phyloP scores from a whole-genome alignment of 2,329 filamentous ascomycete genomes.

The Pseudophaeomoniella oleicola region DNA sequence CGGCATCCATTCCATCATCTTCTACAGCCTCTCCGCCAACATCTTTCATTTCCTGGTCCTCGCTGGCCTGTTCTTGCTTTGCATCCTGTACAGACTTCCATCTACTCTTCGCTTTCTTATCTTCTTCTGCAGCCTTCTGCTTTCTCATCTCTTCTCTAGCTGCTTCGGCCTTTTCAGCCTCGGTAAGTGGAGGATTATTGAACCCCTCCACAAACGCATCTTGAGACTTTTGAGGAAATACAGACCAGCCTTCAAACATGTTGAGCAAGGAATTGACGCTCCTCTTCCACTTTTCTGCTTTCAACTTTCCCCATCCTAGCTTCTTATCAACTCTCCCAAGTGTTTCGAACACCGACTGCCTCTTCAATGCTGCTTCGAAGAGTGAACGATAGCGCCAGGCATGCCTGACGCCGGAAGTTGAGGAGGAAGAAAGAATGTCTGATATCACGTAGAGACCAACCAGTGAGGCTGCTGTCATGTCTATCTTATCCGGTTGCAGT shows the following conservation, averaged over 20 bases:
- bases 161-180: slow-evolving; percentile 27
- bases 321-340: slow-evolving; percentile 61
- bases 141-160: slow-evolving; percentile 18
- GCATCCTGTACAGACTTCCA: slow-evolving; percentile 28
- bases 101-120: slow-evolving; percentile 25
- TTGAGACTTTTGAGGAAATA: slow-evolving; percentile 60
- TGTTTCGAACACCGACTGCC: slow-evolving; percentile 56
- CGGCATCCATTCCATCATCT: slow-evolving; percentile 26
- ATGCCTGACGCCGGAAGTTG: slow-evolving; percentile 62
- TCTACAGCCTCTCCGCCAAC: slow-evolving; percentile 17
- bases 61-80: slow-evolving; percentile 10
- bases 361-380: slow-evolving; percentile 58
- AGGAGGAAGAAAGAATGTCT: slow-evolving; percentile 67
- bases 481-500: slow-evolving; percentile 26
- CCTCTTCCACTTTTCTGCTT: slow-evolving; percentile 72
- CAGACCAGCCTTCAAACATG: slow-evolving; percentile 51
- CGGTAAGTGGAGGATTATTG: slow-evolving; percentile 49
- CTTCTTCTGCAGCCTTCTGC: slow-evolving; percentile 16
- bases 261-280: slow-evolving; percentile 55
- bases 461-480: slow-evolving; percentile 59
- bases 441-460: slow-evolving; percentile 68
- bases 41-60: slow-evolving; percentile 18
- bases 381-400: slow-evolving; percentile 76
- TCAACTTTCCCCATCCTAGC: slow-evolving; percentile 64
- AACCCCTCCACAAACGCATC: slow-evolving; percentile 58